Evolutionary conservation across 257 asterid species (phyloP), one percentile per base, ranked within the genome.

Genomic region (Fraxinus quadrangulata): DNA sequence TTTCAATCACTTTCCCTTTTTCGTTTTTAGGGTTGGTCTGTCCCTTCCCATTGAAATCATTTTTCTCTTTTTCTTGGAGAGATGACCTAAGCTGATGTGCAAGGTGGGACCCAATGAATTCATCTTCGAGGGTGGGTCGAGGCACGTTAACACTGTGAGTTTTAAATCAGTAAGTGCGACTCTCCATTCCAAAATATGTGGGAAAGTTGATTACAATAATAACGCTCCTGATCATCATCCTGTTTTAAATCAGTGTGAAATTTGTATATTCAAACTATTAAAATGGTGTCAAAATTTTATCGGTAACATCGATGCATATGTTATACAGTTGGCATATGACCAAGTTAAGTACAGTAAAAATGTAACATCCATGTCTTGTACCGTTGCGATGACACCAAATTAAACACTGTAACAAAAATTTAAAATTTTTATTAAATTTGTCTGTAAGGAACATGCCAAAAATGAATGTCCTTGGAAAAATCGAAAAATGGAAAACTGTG

Each of bases 401-500:
- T 8, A 70, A 30, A 70, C 69, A 1, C 8, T 36, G 30, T 4
- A 49, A 49, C 69, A 4, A 26, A 63, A 63, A 12, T 36, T 23
- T 24, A 19, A 34, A n/a, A 14, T 0, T 11, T 21, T 6, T 36
- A 40, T 13, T 23, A 24, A 26, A 21, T 37, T 65, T 71, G 81
- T 78, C 68, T 31, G 49, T 40, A 26, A 61, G 67, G 33, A 72
- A 19, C 51, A 23, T 67, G 82, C 36, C 82, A 78, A 78, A 65
- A 11, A 54, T 54, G n/a, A 1, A 19, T 16, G 24, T 63, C 12
- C 30, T 59, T 59, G 11, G 28, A n/a, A 59, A 61, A 24, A 24
- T 63, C 36, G 1, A 13, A 63, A 24, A 24, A 23, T 63, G 69
- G 10, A 63, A 26, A 63, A 63, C 19, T 24, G 34, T 26, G 8